Percentiles rank a stretch among this genome's conserved stretches.
Evolutionary conservation across 441 rosid species (phyloP).

Genomic region (Kokia cookei): DNA sequence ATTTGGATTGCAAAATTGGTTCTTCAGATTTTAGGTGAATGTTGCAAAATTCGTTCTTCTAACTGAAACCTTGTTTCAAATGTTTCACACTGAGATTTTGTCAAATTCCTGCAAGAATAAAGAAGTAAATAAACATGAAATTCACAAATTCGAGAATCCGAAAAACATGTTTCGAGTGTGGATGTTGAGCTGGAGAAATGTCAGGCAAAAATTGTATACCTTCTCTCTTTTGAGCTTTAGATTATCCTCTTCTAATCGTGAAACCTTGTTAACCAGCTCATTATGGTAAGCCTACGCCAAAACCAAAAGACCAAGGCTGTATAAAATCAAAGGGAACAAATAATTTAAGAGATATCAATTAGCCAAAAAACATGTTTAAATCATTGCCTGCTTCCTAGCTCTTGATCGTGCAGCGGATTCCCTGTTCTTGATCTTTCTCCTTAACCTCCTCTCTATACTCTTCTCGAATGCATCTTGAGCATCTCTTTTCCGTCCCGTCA

Average conservation of each 20-base stretch:
- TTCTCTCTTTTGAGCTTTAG: constrained; percentile 39
- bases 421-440: constrained; percentile 45
- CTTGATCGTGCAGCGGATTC: constrained; percentile 50
- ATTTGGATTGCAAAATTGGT: constrained; percentile 9
- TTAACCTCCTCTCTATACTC: constrained; percentile 35
- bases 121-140: not conserved
- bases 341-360: not conserved
- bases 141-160: not conserved
- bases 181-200: not conserved
- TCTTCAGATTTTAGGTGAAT: not conserved
- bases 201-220: constrained; percentile 25
- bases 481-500: constrained; percentile 25
- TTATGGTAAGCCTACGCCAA: constrained; percentile 39
- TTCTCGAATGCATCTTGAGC: constrained; percentile 21
- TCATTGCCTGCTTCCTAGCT: constrained; percentile 37
- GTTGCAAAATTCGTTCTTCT: constrained; percentile 31
- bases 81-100: constrained; percentile 5
- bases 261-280: constrained; percentile 40
- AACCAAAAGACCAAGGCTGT: not conserved
- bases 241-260: constrained; percentile 33
- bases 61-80: constrained; percentile 33
- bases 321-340: not conserved
- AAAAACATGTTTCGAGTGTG: not conserved
- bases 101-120: constrained; percentile 37
- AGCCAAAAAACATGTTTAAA: not conserved